Evolutionary conservation across 2,329 filamentous ascomycete genomes (phyloP).

Genomic region (Penicillium glabrum): DNA sequence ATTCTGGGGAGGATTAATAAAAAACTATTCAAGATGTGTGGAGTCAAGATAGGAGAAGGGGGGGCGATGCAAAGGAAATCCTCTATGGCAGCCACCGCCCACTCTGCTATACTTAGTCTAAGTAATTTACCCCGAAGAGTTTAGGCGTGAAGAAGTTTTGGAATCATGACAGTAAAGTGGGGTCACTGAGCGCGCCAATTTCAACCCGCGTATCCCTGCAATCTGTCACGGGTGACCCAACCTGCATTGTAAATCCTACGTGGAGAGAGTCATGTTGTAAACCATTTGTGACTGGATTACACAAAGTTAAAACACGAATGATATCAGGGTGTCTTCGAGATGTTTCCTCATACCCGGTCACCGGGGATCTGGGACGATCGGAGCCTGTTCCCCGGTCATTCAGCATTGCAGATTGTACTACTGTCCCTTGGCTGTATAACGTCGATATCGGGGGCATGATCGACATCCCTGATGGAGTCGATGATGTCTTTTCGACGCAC

Average conservation of each 20-base stretch:
- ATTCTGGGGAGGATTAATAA: background rate
- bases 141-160: background rate
- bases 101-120: background rate
- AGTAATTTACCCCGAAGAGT: background rate
- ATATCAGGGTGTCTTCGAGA: conserved; percentile 2
- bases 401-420: background rate
- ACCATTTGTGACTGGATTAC: background rate
- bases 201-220: conserved; percentile 1
- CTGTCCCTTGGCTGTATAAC: background rate
- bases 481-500: conserved; percentile 10
- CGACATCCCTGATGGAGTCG: background rate
- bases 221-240: conserved; percentile 6
- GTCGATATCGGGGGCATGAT: background rate
- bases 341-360: conserved; percentile 3
- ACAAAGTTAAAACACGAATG: background rate
- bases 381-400: background rate
- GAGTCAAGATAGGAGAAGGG: background rate
- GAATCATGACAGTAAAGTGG: background rate
- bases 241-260: conserved; percentile 1
- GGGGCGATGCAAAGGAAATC: conserved; percentile 10
- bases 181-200: background rate
- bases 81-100: background rate
- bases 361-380: conserved; percentile 1
- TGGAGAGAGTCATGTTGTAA: background rate
- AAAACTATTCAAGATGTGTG: background rate